These are phyloP conservation scores for Isatis tinctoria DNA, from an alignment of 345 rosid species.

Conservation along the genomic window DNA sequence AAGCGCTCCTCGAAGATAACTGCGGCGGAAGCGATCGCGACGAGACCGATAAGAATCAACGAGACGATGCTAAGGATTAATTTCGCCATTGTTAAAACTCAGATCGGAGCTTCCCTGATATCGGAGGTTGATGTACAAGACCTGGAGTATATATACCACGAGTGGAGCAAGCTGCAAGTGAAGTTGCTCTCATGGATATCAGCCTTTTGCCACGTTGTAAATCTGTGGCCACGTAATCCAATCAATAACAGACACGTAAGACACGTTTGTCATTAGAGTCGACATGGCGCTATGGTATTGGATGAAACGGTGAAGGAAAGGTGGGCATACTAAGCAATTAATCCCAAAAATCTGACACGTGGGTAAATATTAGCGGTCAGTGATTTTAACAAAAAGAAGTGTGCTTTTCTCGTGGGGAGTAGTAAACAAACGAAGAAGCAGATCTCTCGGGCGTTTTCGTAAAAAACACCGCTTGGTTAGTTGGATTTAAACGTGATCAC, in stretches of 20 bases:
- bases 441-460: slow-evolving; percentile 26
- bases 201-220: slow-evolving; percentile 15
- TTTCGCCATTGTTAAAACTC: slow-evolving; percentile 42
- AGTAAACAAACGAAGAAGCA: neutral
- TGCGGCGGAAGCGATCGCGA: slow-evolving; percentile 52
- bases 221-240: slow-evolving; percentile 15
- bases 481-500: slow-evolving; percentile 17
- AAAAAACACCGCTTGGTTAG: slow-evolving; percentile 2
- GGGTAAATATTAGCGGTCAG: slow-evolving; percentile 7
- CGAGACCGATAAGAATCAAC: slow-evolving; percentile 35
- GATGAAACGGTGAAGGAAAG: slow-evolving; percentile 9
- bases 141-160: slow-evolving; percentile 15
- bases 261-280: slow-evolving; percentile 26
- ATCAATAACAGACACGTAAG: neutral
- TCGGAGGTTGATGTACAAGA: neutral
- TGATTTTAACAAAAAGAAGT: neutral
- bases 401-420: slow-evolving; percentile 28
- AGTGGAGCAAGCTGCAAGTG: slow-evolving; percentile 10
- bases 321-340: neutral
- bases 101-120: slow-evolving; percentile 22
- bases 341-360: slow-evolving; percentile 7
- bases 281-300: slow-evolving; percentile 42
- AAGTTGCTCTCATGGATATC: neutral
- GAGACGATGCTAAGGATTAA: slow-evolving; percentile 30
- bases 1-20: slow-evolving; percentile 93